Evolutionary conservation across 768 basidiomycete genomes (phyloP), one percentile per base, ranked within the genome.

Genomic region (Phlebiopsis flavidoalba): DNA sequence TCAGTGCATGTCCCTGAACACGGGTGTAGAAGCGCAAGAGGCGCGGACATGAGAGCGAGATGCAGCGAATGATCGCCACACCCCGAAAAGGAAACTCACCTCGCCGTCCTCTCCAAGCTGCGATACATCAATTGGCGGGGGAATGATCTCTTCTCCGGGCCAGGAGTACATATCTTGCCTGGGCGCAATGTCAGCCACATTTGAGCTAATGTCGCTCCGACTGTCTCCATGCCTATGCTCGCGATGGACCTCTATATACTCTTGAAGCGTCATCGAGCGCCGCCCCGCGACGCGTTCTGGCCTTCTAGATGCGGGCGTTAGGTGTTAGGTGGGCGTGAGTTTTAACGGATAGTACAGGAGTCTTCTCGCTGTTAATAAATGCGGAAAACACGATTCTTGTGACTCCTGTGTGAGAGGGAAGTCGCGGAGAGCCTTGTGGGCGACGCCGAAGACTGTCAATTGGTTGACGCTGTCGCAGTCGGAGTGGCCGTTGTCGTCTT

Each of bases 351-450:
- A 21, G n/a, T n/a, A 78, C 76, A 0, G 79, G 87, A 0, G 87
- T 87, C 19, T 87, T 82, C 62, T 90, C 88, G n/a, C n/a, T n/a
- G n/a, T 69, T 91, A n/a, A n/a, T 92, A 89, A 91, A 93, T 8
- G 87, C 77, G 0, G 85, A 82, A 7, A 93, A 87, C 43, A 92
- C 84, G 64, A n/a, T 92, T 92, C 35, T 88, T 82, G n/a, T n/a
- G 22, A 93, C 87, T 4, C n/a, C n/a, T 86, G 89, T 0, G 85
- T 79, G 26, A 90, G 75, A 0, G 90, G 88, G 4, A 87, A 88
- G 8, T n/a, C 87, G 82, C 4, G 89, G 87, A 3, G 86, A 84
- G 0, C 69, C 68, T 19, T 87, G 83, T 2, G 86, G 84, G 46
- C 86, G 80, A 43, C 85, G 84, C 17, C n/a, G n/a, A 89, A 73